Evolutionary conservation across 2,329 filamentous ascomycete genomes (phyloP).

Genomic region (Thelonectria rubi): DNA sequence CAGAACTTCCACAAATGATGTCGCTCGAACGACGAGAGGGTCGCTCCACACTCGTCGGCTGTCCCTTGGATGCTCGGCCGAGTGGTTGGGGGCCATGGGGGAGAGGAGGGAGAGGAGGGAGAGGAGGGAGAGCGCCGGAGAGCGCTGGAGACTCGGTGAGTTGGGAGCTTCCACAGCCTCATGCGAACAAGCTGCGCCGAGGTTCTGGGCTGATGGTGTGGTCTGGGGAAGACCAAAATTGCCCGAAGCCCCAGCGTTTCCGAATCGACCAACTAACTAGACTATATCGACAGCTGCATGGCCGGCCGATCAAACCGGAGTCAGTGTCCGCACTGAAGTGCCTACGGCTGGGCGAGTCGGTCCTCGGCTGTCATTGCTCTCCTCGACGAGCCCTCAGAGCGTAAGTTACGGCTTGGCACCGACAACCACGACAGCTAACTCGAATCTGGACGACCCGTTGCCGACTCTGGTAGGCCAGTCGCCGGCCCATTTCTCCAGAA

Average conservation of each 20-base stretch:
- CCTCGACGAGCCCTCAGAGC: slow-evolving; percentile 15
- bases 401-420: slow-evolving; percentile 27
- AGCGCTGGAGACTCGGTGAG: not conserved
- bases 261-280: not conserved
- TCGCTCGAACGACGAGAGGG: not conserved
- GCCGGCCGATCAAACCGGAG: not conserved
- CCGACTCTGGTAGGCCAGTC: slow-evolving; percentile 31
- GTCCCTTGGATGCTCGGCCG: slow-evolving; percentile 17
- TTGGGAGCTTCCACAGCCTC: not conserved
- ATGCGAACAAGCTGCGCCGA: not conserved
- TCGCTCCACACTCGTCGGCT: slow-evolving; percentile 14
- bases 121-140: too few species aligned
- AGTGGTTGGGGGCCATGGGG: slow-evolving; percentile 13
- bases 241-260: not conserved
- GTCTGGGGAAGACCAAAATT: not conserved
- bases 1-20: slow-evolving; percentile 20
- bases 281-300: not conserved
- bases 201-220: not conserved
- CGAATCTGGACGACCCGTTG: slow-evolving; percentile 25
- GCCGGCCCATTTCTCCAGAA: slow-evolving; percentile 35
- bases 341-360: slow-evolving; percentile 18
- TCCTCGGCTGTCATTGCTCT: slow-evolving; percentile 29
- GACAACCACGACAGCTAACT: slow-evolving; percentile 21
- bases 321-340: not conserved
- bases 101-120: too few species aligned